phyloP scores from a whole-genome alignment of 129 eudicot species.

The Deinandra increscens region DNA sequence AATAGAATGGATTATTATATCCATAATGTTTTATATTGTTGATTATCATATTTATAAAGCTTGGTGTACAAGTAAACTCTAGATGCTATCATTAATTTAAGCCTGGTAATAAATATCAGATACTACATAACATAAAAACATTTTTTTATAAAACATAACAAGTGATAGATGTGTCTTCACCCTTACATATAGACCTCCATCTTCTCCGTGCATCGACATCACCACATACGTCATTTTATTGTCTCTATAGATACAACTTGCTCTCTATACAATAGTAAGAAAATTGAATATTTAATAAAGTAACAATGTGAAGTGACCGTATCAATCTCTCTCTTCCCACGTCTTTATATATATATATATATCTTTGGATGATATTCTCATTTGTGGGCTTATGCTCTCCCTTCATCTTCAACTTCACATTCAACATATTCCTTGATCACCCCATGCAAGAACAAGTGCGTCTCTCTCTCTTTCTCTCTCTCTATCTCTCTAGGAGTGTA shows the following conservation, averaged over 20 bases:
- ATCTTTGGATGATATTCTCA: conserved; percentile 21
- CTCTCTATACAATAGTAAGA: not conserved
- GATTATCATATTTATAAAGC: too few relatives aligned
- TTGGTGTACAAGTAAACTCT: too few relatives aligned
- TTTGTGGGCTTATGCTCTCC: conserved; percentile 20
- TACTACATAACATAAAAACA: too few relatives aligned
- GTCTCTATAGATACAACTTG: conserved; percentile 45
- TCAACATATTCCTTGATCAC: conserved; percentile 9
- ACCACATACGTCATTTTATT: conserved; percentile 8
- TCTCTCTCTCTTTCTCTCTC: conserved; percentile 20
- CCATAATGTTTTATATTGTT: too few relatives aligned
- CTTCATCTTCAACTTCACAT: conserved; percentile 10
- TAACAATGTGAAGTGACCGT: too few relatives aligned
- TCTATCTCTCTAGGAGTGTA: not conserved
- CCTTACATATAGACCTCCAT: not conserved
- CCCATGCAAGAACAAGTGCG: conserved; percentile 41
- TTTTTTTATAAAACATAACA: too few relatives aligned
- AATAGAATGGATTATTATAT: too few relatives aligned
- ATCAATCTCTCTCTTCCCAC: conserved; percentile 8
- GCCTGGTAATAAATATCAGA: too few relatives aligned
- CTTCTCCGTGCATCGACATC: conserved; percentile 11
- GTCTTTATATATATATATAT: conserved; percentile 20
- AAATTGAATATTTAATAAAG: not conserved
- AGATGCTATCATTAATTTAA: too few relatives aligned
- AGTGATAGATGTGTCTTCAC: too few relatives aligned